These are phyloP conservation scores for Echium plantagineum DNA, from an alignment of 257 asterid genomes.

Conservation along the genomic window DNA sequence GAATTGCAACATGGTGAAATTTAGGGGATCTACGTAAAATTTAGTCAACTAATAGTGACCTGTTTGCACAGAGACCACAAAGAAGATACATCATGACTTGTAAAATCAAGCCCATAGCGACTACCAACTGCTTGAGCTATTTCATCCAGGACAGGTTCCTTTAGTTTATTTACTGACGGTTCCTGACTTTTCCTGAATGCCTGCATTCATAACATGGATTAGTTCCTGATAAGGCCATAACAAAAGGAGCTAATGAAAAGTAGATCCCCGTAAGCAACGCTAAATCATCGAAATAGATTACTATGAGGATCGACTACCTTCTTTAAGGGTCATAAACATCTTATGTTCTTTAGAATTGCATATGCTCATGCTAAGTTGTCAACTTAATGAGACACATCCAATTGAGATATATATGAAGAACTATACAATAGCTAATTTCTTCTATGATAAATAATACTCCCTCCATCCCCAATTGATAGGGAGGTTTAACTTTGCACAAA, in stretches of 20 bases:
- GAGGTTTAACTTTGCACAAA: too few species aligned
- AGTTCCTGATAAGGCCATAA: neutral
- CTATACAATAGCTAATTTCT: neutral
- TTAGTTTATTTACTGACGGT: conserved; percentile 67
- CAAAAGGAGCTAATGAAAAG: neutral
- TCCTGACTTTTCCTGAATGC: conserved; percentile 76
- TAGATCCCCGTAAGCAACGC: neutral
- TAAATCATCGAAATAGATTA: neutral
- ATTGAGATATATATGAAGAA: neutral
- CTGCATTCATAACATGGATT: conserved; percentile 25
- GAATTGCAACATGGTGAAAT: conserved; percentile 6
- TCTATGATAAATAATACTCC: neutral
- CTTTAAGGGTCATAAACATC: too few species aligned
- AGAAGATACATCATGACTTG: conserved; percentile 51
- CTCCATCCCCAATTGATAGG: too few species aligned
- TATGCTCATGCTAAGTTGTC: too few species aligned
- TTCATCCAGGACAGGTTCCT: conserved; percentile 62
- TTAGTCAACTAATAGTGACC: conserved; percentile 39
- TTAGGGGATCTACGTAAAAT: conserved; percentile 7
- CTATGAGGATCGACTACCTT: too few species aligned
- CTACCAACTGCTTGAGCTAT: conserved; percentile 39
- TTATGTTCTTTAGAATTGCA: too few species aligned
- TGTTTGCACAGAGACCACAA: conserved; percentile 92
- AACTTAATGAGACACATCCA: too few species aligned
- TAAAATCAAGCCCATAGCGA: conserved; percentile 75